A percentile compares a stretch with the other conserved stretches of the same genome.
phyloP scores from a whole-genome alignment of 2,329 filamentous ascomycete genomes.

The Ophiostoma triangulosporum region DNA sequence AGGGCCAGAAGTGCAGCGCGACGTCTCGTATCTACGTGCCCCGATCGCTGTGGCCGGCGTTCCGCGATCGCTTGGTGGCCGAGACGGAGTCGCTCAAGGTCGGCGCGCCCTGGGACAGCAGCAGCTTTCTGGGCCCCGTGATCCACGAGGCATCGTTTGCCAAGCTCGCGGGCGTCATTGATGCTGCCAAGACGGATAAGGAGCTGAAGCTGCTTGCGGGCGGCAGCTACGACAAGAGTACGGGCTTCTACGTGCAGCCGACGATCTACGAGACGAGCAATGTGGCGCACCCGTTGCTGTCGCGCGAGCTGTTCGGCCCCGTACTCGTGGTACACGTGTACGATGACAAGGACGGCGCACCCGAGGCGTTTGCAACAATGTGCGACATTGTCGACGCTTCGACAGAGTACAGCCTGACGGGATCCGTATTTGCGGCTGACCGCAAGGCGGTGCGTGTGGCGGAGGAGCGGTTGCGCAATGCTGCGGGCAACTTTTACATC shows the following conservation, averaged over 20 bases:
- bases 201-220: slow-evolving; percentile 30
- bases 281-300: slow-evolving; percentile 30
- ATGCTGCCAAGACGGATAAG: slow-evolving; percentile 28
- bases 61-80: slow-evolving; percentile 25
- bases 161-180: slow-evolving; percentile 31
- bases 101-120: slow-evolving; percentile 20
- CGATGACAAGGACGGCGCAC: slow-evolving; percentile 26
- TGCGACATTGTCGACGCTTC: slow-evolving; percentile 56
- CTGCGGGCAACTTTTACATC: slow-evolving; percentile 44
- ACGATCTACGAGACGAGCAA: slow-evolving; percentile 31
- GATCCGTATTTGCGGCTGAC: slow-evolving; percentile 36
- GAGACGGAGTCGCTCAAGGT: slow-evolving; percentile 22
- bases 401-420: slow-evolving; percentile 51
- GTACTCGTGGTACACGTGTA: slow-evolving; percentile 34
- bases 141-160: slow-evolving; percentile 34
- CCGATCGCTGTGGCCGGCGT: slow-evolving; percentile 25
- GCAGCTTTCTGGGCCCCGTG: slow-evolving; percentile 33
- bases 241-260: slow-evolving; percentile 32
- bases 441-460: slow-evolving; percentile 34
- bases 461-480: slow-evolving; percentile 36
- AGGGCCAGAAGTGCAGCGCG: slow-evolving; percentile 39
- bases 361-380: slow-evolving; percentile 30
- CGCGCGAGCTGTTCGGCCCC: slow-evolving; percentile 35
- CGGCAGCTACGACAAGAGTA: slow-evolving; percentile 28
- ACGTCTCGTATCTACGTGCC: slow-evolving; percentile 43